These are phyloP conservation scores for Goniomonas avonlea DNA, from an alignment of 78 protist species.

Conservation along the genomic window DNA sequence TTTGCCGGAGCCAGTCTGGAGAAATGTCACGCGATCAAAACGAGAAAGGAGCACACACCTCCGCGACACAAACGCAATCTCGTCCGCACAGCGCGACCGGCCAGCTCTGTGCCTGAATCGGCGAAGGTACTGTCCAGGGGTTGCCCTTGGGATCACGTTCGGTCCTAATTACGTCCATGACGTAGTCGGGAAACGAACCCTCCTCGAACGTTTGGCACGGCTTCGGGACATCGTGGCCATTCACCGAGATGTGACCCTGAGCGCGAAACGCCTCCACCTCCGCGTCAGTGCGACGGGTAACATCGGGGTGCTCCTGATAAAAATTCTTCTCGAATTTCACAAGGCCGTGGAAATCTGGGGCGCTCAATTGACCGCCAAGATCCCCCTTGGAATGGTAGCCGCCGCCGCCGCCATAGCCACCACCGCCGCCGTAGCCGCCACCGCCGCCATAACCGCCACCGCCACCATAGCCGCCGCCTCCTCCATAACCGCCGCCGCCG, in stretches of 20 bases:
- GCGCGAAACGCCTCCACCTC: not conserved
- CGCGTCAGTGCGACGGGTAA: not conserved
- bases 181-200: constrained; percentile 43
- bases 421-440: too few relatives aligned
- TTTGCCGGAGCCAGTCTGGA: constrained; percentile 73
- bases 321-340: not conserved
- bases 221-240: constrained; percentile 23
- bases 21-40: too few relatives aligned
- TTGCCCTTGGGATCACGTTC: not conserved
- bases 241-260: not conserved
- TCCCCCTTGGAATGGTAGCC: too few relatives aligned
- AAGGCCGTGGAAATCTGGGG: too few relatives aligned
- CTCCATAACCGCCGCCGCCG: too few relatives aligned
- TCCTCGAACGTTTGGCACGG: constrained; percentile 54
- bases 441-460: too few relatives aligned
- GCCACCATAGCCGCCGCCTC: too few relatives aligned
- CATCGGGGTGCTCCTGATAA: constrained; percentile 15
- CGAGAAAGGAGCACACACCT: too few relatives aligned
- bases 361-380: too few relatives aligned
- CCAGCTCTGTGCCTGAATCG: constrained; percentile 52
- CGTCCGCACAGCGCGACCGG: constrained; percentile 37
- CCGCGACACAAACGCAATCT: constrained; percentile 18
- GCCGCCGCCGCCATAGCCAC: too few relatives aligned
- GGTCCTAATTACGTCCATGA: not conserved
- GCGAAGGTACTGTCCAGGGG: constrained; percentile 31